Evolutionary conservation across 768 basidiomycete species (phyloP).

Genomic region (Chalciporus piperatus): DNA sequence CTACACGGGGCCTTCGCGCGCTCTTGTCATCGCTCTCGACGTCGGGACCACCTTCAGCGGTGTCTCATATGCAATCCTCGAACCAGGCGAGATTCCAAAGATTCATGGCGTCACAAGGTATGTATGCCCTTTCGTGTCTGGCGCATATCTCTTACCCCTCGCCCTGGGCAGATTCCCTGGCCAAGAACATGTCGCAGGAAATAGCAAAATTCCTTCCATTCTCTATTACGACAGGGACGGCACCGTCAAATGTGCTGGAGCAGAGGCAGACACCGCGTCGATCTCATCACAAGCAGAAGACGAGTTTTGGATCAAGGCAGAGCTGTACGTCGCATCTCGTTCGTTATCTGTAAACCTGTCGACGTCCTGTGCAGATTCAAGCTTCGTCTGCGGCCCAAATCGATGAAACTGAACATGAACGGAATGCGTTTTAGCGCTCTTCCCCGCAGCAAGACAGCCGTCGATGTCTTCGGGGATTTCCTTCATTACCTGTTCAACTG

Average conservation of each 20-base stretch:
- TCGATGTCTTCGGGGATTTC: slow-evolving; percentile 79
- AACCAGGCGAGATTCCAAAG: slow-evolving; percentile 77
- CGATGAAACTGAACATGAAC: slow-evolving; percentile 82
- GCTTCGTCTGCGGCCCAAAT: slow-evolving; percentile 69
- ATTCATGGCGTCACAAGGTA: slow-evolving; percentile 80
- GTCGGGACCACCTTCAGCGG: slow-evolving; percentile 84
- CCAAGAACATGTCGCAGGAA: slow-evolving; percentile 83
- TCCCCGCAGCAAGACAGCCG: slow-evolving; percentile 62
- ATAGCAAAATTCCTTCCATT: slow-evolving; percentile 77
- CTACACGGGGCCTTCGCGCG: slow-evolving; percentile 58
- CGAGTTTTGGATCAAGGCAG: slow-evolving; percentile 71
- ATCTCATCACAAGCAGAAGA: slow-evolving; percentile 64
- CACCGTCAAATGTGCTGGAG: slow-evolving; percentile 67
- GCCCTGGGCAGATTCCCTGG: slow-evolving; percentile 62
- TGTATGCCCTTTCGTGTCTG: slow-evolving; percentile 35
- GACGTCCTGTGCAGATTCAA: slow-evolving; percentile 55
- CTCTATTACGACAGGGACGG: slow-evolving; percentile 72
- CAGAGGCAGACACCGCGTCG: slow-evolving; percentile 66
- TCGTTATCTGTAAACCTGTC: not conserved
- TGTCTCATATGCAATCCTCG: slow-evolving; percentile 79
- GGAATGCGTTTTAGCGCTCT: slow-evolving; percentile 73
- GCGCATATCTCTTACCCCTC: slow-evolving; percentile 8
- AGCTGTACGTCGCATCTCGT: slow-evolving; percentile 52
- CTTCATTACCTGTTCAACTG: slow-evolving; percentile 71
- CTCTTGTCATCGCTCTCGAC: slow-evolving; percentile 76